These are phyloP conservation scores for Pleurotus ostreatus DNA, from an alignment of 768 basidiomycete species.

Conservation along the genomic window DNA sequence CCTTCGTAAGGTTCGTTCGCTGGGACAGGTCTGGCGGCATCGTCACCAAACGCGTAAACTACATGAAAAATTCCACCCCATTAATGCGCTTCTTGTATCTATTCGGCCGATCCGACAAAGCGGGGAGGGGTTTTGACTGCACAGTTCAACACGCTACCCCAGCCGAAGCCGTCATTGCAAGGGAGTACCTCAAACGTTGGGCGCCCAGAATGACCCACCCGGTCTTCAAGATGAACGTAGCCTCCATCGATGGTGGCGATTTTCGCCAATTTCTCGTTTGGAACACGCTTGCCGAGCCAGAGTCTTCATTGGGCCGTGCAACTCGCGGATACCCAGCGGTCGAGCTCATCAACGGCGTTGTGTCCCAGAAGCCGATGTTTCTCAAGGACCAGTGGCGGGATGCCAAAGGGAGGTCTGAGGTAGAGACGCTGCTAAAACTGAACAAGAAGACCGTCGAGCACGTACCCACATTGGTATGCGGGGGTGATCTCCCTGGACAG, in stretches of 20 bases:
- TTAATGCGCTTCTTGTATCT: constrained; percentile 22
- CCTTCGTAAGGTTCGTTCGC: constrained; percentile 23
- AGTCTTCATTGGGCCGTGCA: no score
- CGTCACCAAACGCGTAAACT: constrained; percentile 21
- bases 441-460: constrained; percentile 15
- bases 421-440: no score
- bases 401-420: no score
- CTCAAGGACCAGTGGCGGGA: no score
- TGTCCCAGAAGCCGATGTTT: no score
- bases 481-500: constrained; percentile 17
- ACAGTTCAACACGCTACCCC: not conserved
- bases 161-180: not conserved
- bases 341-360: no score
- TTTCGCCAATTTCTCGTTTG: not conserved
- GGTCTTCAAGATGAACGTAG: not conserved
- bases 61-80: constrained; percentile 7
- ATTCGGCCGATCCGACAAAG: constrained; percentile 7
- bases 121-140: not conserved
- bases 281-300: not conserved
- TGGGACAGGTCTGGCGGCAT: constrained; percentile 29
- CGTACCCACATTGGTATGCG: constrained; percentile 18
- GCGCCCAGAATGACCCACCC: not conserved
- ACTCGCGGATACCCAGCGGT: no score
- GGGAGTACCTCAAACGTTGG: not conserved
- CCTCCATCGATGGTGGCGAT: not conserved